Evolutionary conservation across 164 flowering plant genomes (phyloP), one percentile per base, ranked within the genome.

Genomic region (Echeveria elegans): DNA sequence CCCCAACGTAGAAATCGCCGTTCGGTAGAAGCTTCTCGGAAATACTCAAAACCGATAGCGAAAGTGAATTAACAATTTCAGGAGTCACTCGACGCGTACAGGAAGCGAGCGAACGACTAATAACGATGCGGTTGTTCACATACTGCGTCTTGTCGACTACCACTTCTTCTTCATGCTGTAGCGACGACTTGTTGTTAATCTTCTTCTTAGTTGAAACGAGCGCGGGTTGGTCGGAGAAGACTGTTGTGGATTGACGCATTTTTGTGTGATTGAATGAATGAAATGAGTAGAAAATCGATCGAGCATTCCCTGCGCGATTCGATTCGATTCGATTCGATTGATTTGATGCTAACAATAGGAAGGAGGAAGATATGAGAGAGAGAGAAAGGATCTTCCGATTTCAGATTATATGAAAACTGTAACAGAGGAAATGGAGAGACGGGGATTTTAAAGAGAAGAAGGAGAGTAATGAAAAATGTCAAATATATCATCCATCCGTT

Each of bases 1-100:
- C 75, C 6, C 96, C 96, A 0, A 72, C 82, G 79, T 86, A 90
- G 64, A 88, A 83, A 85, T 90, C 97, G 5, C 97, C 97, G 87
- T 90, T 88, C 5, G 88, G 87, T 0, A 90, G 76, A 0, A 31
- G 62, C 72, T 82, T 90, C 78, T 90, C 97, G 1, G 78, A 34
- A 21, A 29, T 43, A 37, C 24, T 21, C 34, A 59, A 31, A 1
- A 50, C 12, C 10, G 29, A 3, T 2, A 53, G 59, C 10, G 56
- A 2, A 5, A 50, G 26, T 50, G 56, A 19, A 21, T 19, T 26
- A 5, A 23, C 8, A 4, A 24, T 53, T 53, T 53, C 59, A 8
- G 65, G 34, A 10, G 47, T 15, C 36, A 47, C 50, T 45, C 48
- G 28, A 24, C 63, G 45, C 1, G 67, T 30, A 15, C 67, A 66